Evolutionary conservation across 805 yeast species (phyloP).

Genomic region (Candida boidinii): DNA sequence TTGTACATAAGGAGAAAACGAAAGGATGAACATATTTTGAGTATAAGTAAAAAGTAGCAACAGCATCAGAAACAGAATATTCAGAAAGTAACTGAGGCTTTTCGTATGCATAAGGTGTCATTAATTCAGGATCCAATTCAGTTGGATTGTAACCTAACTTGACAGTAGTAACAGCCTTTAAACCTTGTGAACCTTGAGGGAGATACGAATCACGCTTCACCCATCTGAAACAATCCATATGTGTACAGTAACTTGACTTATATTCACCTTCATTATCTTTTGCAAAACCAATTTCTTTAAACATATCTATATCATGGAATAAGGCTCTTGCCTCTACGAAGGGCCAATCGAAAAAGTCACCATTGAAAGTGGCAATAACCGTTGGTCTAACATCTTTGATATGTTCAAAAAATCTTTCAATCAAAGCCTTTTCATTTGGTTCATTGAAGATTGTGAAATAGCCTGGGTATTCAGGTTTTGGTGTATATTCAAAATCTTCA

Average conservation of each 20-base stretch:
- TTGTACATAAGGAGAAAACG: constrained; percentile 89
- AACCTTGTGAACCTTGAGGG: constrained; percentile 98
- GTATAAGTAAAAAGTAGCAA: constrained; percentile 92
- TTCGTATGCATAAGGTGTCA: constrained; percentile 97
- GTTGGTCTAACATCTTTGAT: constrained; percentile 84
- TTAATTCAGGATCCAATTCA: constrained; percentile 92
- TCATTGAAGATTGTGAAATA: constrained; percentile 85
- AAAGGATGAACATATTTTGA: constrained; percentile 97
- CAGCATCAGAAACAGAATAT: constrained; percentile 98
- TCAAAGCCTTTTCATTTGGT: constrained; percentile 66
- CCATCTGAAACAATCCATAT: constrained; percentile 98
- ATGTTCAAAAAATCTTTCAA: constrained; percentile 81
- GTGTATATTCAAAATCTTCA: constrained; percentile 95
- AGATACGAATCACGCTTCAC: constrained; percentile 94
- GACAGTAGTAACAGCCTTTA: constrained; percentile 94
- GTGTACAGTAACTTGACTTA: constrained; percentile 85
- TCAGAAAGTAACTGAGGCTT: constrained; percentile 89
- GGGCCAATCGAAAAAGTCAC: constrained; percentile 99
- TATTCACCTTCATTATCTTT: constrained; percentile 86
- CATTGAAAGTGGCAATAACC: constrained; percentile 96
- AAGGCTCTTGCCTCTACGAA: constrained; percentile 85
- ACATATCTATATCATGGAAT: constrained; percentile 80
- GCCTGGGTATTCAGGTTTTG: constrained; percentile 94
- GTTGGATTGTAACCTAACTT: constrained; percentile 94
- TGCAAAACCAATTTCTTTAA: constrained; percentile 88